Percentiles rank a stretch among this genome's conserved stretches.
Evolutionary conservation across 169 alveolate genomes (phyloP).

Genomic region (Eimeria sp.): DNA sequence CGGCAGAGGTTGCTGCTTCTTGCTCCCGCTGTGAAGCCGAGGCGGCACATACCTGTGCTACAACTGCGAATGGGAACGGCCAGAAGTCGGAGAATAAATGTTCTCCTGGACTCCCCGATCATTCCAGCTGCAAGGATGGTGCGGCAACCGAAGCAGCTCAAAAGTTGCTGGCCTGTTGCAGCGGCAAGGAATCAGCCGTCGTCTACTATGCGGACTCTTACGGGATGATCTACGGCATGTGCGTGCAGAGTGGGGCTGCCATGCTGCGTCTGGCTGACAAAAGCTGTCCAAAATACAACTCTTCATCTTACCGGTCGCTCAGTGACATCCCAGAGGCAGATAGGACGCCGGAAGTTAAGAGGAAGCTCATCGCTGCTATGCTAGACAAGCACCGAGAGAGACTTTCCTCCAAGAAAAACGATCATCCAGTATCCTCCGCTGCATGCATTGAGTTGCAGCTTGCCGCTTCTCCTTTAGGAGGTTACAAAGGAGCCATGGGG

Average conservation of each 20-base stretch:
- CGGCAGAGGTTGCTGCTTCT: conserved; percentile 45
- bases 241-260: conserved; percentile 63
- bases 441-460: conserved; percentile 47
- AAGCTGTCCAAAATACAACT: conserved; percentile 37
- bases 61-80: neutral
- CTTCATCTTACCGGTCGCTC: conserved; percentile 36
- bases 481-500: conserved; percentile 77
- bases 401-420: conserved; percentile 54
- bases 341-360: conserved; percentile 25
- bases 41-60: neutral
- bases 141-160: conserved; percentile 15
- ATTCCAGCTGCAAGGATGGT: neutral
- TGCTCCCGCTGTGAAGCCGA: neutral
- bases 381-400: conserved; percentile 17
- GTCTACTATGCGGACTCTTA: conserved; percentile 61
- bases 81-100: neutral
- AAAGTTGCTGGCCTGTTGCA: conserved; percentile 22
- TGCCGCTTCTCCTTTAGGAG: conserved; percentile 69
- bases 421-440: conserved; percentile 51
- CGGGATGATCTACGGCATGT: conserved; percentile 70
- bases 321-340: neutral
- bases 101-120: neutral
- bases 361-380: conserved; percentile 50
- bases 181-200: conserved; percentile 61
- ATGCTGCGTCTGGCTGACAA: conserved; percentile 59